A percentile compares a stretch with the other conserved stretches of the same genome.
These are phyloP conservation scores for Thamnidium elegans DNA, from an alignment of 192 early-diverging fungal genomes.

Conservation along the genomic window DNA sequence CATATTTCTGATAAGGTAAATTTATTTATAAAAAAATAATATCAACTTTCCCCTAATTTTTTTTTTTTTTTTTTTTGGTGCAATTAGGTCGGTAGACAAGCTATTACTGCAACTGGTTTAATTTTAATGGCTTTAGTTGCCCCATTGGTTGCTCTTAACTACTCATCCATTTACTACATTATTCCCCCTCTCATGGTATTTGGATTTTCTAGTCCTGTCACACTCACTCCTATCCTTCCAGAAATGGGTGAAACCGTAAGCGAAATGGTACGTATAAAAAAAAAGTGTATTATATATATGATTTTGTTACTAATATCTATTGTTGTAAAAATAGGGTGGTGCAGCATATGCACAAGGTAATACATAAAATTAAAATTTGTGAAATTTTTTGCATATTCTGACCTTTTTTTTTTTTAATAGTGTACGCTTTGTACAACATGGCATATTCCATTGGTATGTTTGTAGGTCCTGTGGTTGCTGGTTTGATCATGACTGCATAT, in stretches of 20 bases:
- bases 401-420: conserved; percentile 13
- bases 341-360: conserved; percentile 38
- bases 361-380: not conserved
- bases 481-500: conserved; percentile 28
- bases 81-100: conserved; percentile 41
- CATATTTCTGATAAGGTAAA: conserved; percentile 42
- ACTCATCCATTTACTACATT: conserved; percentile 33
- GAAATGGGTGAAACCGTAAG: conserved; percentile 66
- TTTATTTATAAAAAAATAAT: not conserved
- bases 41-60: not conserved
- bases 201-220: conserved; percentile 51
- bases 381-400: not conserved
- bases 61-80: not conserved
- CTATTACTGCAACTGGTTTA: conserved; percentile 45
- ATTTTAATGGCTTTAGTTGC: conserved; percentile 43
- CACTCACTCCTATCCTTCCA: conserved; percentile 63
- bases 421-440: conserved; percentile 76
- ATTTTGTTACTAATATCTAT: not conserved
- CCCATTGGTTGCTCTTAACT: conserved; percentile 42
- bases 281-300: not conserved
- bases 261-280: conserved; percentile 55
- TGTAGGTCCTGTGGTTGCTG: conserved; percentile 64
- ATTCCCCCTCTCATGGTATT: conserved; percentile 50
- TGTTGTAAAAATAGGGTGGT: conserved; percentile 18
- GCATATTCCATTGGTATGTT: conserved; percentile 76